Base-by-base conservation (phyloP, 73 alveolate genomes). In the Blepharisma japonicum region DNA sequence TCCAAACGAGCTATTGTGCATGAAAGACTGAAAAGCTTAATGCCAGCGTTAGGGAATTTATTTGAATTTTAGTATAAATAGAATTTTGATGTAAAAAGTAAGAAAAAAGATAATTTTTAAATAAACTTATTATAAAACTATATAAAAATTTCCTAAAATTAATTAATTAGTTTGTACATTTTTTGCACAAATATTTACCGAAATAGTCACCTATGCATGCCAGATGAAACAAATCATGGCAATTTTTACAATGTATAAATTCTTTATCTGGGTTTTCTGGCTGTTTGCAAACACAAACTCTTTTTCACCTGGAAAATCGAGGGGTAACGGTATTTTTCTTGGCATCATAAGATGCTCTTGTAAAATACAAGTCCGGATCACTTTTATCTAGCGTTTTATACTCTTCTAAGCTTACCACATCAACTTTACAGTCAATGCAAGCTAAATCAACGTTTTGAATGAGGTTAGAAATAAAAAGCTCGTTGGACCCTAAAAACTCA, bases 241-340 rank as follows among this genome's bases (percentile, higher is more conserved):
- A 53, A 0, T n/a, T 20, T n/a, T 0, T 4, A 53, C 68, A 53
- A 20, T 20, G 0, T 53, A 53, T 53, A 53, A n/a, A 53, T 53
- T 53, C 68, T 53, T 53, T 53, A 3, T 53, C 68, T 53, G 68
- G 68, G 68, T 53, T 53, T 14, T 14, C 23, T 53, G 68, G 68
- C 23, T 53, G 0, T 53, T 20, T 53, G 68, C 68, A 53, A 53
- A 1, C 0, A 3, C 68, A 53, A 2, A 53, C 68, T 53, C 32
- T 53, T 53, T 53, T 53, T 53, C 68, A 53, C 23, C 23, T 20
- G 0, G 18, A 20, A 3, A 53, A n/a, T 0, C 6, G 0, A 53
- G 68, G 68, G 23, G 0, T 20, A 53, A 53, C 18, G 18, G 18
- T n/a, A 0, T 53, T 53, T 53, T 53, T 20, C 23, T 53, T 53